Evolutionary conservation across 75 land plant species (phyloP), one percentile per base, ranked within the genome.

Genomic region (Pinus tabuliformis): DNA sequence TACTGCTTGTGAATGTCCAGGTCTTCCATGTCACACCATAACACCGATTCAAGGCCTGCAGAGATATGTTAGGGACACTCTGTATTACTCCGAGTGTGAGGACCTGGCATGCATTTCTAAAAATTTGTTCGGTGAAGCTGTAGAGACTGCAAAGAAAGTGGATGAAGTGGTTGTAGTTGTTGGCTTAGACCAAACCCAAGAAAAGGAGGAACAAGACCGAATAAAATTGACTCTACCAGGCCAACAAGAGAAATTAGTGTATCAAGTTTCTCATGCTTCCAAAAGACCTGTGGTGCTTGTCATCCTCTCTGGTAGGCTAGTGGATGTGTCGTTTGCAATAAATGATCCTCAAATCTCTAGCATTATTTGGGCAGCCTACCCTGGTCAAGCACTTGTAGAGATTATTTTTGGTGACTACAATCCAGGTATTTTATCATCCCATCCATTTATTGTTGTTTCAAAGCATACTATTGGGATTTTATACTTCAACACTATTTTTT

Each of bases 291-390:
- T 96, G 61, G 68, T 92, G 36, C 86, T 96, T 28, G 93, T 96
- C 49, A 84, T 96, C 59, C 84, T 89, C 77, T 90, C 93, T 63
- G 97, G 90, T 6, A 97, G 99, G 15, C 95, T 97, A 0, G 71
- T 96, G 16, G 99, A 96, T 84, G 83, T 96, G 5, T 82, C 86
- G 6, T 96, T 94, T 81, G 97, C 90, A 3, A 77, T 83, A 59
- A 37, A 75, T 30, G 83, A 91, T 77, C 62, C 83, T 18, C 58
- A 60, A n/a, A 79, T 96, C 39, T 83, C 80, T 17, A 85, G 94
- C 74, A 92, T 96, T 79, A 52, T 96, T 13, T 96, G 99, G 99
- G 82, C 87, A 62, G 99, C 97, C 16, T 94, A 96, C 62, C 99
- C 97, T 8, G 95, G 99, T 37, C 87, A 79, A 78, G 97, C 95